These are phyloP conservation scores for Metarhizium brunneum DNA, from an alignment of 2,329 filamentous ascomycete genomes.

Conservation along the genomic window DNA sequence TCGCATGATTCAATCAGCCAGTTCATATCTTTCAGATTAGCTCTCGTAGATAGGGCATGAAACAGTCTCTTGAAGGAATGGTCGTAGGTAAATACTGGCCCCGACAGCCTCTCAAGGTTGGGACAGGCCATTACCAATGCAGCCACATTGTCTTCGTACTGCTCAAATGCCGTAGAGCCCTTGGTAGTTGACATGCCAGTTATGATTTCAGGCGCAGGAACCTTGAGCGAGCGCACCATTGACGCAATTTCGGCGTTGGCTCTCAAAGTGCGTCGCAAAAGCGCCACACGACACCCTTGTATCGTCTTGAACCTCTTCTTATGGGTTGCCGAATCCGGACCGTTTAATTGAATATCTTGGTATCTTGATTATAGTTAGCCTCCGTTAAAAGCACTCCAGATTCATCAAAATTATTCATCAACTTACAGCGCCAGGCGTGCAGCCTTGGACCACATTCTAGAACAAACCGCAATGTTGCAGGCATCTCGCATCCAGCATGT, in stretches of 20 bases:
- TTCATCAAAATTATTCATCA: slow-evolving; percentile 2
- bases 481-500: slow-evolving; percentile 58
- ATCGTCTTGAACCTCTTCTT: slow-evolving; percentile 49
- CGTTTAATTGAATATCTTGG: slow-evolving; percentile 48
- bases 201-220: slow-evolving; percentile 35
- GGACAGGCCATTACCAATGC: slow-evolving; percentile 56
- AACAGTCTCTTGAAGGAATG: slow-evolving; percentile 48
- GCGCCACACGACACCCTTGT: slow-evolving; percentile 41
- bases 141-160: slow-evolving; percentile 49
- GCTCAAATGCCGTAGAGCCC: slow-evolving; percentile 27
- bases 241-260: slow-evolving; percentile 42
- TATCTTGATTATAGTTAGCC: slow-evolving; percentile 29
- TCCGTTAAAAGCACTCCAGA: not conserved
- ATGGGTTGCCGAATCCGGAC: slow-evolving; percentile 43
- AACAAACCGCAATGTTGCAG: slow-evolving; percentile 39
- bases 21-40: slow-evolving; percentile 45
- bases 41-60: slow-evolving; percentile 49
- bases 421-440: slow-evolving; percentile 42
- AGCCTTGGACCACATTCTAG: slow-evolving; percentile 41
- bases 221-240: slow-evolving; percentile 47
- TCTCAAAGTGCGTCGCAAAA: slow-evolving; percentile 50
- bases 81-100: slow-evolving; percentile 44
- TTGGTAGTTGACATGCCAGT: slow-evolving; percentile 16
- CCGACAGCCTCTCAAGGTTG: slow-evolving; percentile 50
- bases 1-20: slow-evolving; percentile 43